Base-by-base conservation (phyloP, 2,329 filamentous ascomycete genomes). In the Ascomycota sp. region DNA sequence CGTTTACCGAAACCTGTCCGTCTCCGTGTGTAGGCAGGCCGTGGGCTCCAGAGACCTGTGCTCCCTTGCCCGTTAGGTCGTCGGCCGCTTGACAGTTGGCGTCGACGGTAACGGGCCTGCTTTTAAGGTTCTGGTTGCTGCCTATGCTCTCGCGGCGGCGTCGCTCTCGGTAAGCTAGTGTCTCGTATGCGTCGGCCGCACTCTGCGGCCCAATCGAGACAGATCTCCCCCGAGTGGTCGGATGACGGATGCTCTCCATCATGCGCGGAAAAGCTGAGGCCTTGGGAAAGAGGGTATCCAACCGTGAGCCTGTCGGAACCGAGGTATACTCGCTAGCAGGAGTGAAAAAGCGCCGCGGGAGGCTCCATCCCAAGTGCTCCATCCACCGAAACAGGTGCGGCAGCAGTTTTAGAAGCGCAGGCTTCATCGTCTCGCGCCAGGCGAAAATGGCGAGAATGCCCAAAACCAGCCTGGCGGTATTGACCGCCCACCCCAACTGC, bases 121-220 rank as follows among this genome's bases (percentile, higher is more conserved):
- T 64, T 13, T 52, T 54, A 27, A 64, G 36, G 38, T 57, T 59
- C n/a, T 56, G 53, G 35, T 67, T 62, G 46, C 65, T 64, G 37
- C 57, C 50, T 30, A 68, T 52, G 50, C 67, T 65, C 54, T 72
- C 67, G 26, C 65, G 52, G 25, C 67, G 54, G 36, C 60, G 56
- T 16, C 66, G 55, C 47, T 92, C 82, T 13, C 86, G 74, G 49
- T 92, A 92, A 6, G 86, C 89, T 33, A 98, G 62, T 13, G 83
- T 82, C 58, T 98, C 89, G 55, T 93, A 92, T 21, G 83, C 89
- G 56, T 98, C 89, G 2, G 89, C 89, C 39, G 84, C 84, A 31
- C 84, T 93, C 55, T 95, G 89, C 2, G 89, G 89, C 0, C 89
- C 89, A 35, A 95, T 69, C 6, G 83, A 92, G 27, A 95, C 72